Evolutionary conservation across 495 filamentous ascomycete species (phyloP).

Genomic region (Clavariopsis aquatica): DNA sequence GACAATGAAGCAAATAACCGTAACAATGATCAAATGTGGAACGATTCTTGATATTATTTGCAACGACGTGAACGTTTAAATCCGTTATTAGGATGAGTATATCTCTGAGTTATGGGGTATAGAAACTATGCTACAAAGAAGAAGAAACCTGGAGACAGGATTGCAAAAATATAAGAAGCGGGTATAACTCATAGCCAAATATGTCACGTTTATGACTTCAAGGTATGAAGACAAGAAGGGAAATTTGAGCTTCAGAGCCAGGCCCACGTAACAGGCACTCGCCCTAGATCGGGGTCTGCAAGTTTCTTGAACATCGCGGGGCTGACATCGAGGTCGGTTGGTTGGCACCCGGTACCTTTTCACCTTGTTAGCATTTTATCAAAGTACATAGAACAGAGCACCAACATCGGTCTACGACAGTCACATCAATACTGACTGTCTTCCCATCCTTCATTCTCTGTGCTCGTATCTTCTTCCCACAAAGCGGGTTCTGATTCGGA

Average conservation of each 20-base stretch:
- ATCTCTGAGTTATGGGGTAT: not conserved
- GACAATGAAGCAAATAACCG: too few relatives aligned
- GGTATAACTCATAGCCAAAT: not conserved
- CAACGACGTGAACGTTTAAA: too few relatives aligned
- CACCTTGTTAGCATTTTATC: constrained; percentile 1
- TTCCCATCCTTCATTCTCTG: constrained; percentile 49
- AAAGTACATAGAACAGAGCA: constrained; percentile 10
- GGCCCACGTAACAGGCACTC: constrained; percentile 65
- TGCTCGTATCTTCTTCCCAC: constrained; percentile 64
- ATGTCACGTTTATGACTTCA: not conserved
- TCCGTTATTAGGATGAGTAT: too few relatives aligned
- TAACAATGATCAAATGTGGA: too few relatives aligned
- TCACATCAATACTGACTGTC: constrained; percentile 59
- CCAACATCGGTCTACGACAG: constrained; percentile 72
- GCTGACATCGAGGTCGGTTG: constrained; percentile 68
- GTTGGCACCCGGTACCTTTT: constrained; percentile 56
- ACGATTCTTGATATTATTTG: too few relatives aligned
- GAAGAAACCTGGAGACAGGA: not conserved
- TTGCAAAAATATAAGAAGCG: not conserved
- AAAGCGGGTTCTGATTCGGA: constrained; percentile 71
- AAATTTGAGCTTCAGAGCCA: constrained; percentile 53
- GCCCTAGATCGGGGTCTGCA: constrained; percentile 57
- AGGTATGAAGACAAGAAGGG: not conserved
- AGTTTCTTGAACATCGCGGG: constrained; percentile 60
- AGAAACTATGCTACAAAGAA: not conserved